Evolutionary conservation across 1,284 basidiomycete genomes (phyloP).

Genomic region (Exobasidium cylindrosporum): DNA sequence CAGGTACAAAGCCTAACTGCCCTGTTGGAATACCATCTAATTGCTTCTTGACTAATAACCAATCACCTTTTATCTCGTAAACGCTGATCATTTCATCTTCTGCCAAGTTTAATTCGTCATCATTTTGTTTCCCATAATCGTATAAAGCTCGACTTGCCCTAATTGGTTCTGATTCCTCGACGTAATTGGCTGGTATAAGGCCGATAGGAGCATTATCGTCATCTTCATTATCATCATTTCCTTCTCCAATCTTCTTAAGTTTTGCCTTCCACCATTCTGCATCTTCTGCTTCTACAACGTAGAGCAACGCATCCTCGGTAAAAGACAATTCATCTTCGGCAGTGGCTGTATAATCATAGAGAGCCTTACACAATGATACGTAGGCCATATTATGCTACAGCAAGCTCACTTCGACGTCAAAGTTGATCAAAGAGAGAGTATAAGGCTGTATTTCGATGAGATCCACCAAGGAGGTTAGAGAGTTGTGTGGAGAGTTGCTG

Average conservation of each 20-base stretch:
- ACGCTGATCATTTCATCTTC: slow-evolving; percentile 49
- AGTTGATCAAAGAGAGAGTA: too few relatives aligned
- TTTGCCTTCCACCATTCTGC: slow-evolving; percentile 54
- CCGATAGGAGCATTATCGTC: slow-evolving; percentile 32
- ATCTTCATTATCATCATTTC: slow-evolving; percentile 19
- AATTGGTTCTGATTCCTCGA: slow-evolving; percentile 48
- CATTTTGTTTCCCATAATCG: slow-evolving; percentile 49
- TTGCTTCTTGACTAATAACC: slow-evolving; percentile 51
- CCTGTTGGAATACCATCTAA: slow-evolving; percentile 18
- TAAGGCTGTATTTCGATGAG: too few relatives aligned
- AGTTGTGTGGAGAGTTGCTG: too few relatives aligned
- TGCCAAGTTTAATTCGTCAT: slow-evolving; percentile 47
- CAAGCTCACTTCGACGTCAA: too few relatives aligned
- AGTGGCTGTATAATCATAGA: slow-evolving; percentile 53
- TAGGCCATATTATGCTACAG: slow-evolving; percentile 54
- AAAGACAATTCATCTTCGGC: slow-evolving; percentile 52
- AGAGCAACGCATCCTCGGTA: slow-evolving; percentile 49
- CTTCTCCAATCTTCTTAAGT: slow-evolving; percentile 25
- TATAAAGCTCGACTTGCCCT: slow-evolving; percentile 47
- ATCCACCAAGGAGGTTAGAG: too few relatives aligned
- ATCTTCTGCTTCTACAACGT: slow-evolving; percentile 51
- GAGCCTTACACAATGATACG: slow-evolving; percentile 48
- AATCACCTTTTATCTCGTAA: slow-evolving; percentile 43
- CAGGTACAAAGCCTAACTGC: slow-evolving; percentile 46
- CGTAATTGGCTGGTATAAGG: slow-evolving; percentile 53